Evolutionary conservation across 441 rosid species (phyloP).

Genomic region (Gossypium davidsonii): DNA sequence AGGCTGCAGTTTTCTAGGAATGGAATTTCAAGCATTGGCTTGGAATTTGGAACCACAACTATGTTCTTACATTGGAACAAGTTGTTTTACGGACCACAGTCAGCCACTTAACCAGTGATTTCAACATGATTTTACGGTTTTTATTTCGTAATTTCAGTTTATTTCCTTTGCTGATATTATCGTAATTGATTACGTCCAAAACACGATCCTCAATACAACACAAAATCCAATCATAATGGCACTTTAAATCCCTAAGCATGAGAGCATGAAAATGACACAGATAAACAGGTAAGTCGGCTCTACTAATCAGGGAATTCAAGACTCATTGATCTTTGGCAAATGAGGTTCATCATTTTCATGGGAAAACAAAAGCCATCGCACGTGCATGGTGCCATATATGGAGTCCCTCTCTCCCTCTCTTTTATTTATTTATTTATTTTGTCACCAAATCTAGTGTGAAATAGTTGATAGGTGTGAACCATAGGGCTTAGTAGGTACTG

Average conservation of each 20-base stretch:
- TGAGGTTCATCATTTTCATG: conserved; percentile 2
- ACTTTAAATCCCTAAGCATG: neutral
- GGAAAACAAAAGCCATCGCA: neutral
- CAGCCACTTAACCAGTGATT: neutral
- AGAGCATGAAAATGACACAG: neutral
- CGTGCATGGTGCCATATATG: neutral
- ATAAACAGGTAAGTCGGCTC: neutral
- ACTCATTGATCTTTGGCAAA: neutral
- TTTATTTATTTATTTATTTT: neutral
- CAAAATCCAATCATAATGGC: neutral
- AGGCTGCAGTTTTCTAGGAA: conserved; percentile 5
- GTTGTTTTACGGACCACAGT: conserved; percentile 15
- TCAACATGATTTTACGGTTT: too few species aligned
- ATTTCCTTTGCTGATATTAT: too few species aligned
- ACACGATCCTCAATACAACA: too few species aligned
- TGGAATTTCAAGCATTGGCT: conserved; percentile 8
- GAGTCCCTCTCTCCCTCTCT: neutral
- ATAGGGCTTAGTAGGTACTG: neutral
- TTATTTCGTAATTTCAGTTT: too few species aligned
- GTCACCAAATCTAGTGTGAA: neutral
- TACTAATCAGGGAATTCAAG: neutral
- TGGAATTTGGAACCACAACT: conserved; percentile 23
- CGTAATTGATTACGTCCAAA: too few species aligned
- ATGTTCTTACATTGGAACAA: conserved; percentile 14
- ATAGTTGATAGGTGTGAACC: neutral